phyloP scores from a whole-genome alignment of 441 rosid genomes.

The Pelargonium exstipulatum region DNA sequence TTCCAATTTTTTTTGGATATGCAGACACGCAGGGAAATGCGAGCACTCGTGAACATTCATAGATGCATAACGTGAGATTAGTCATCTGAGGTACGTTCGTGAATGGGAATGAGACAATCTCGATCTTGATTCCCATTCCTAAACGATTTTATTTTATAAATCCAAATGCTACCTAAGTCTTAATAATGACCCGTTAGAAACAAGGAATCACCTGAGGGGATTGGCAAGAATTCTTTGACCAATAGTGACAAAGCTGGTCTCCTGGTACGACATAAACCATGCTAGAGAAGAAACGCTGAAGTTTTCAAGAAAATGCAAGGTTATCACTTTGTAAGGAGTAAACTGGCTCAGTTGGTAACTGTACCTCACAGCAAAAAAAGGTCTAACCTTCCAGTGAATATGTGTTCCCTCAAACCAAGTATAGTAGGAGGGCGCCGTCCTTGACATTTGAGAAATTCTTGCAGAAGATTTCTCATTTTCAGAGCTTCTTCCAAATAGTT shows the following conservation, averaged over 20 bases:
- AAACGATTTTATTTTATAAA: too few relatives aligned
- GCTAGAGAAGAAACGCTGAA: conserved; percentile 98
- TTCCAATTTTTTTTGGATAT: neutral
- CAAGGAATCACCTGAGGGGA: conserved; percentile 69
- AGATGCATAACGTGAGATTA: neutral
- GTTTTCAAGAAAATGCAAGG: conserved; percentile 16
- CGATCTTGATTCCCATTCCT: too few relatives aligned
- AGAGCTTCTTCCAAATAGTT: conserved; percentile 92
- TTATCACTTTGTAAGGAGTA: conserved; percentile 10
- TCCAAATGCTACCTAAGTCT: neutral
- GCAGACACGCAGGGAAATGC: neutral
- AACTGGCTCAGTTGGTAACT: neutral
- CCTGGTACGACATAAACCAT: conserved; percentile 99
- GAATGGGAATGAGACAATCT: neutral
- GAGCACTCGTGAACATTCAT: neutral
- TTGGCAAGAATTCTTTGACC: conserved; percentile 95
- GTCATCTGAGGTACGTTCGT: too few relatives aligned
- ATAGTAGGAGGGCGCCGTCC: conserved; percentile 81
- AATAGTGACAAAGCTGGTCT: conserved; percentile 93
- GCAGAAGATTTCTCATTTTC: conserved; percentile 94
- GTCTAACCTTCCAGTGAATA: conserved; percentile 89
- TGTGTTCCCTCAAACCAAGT: conserved; percentile 89
- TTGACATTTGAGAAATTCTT: conserved; percentile 70
- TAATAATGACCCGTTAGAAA: conserved; percentile 19
- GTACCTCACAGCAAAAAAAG: conserved; percentile 15